Evolutionary conservation across 2,329 filamentous ascomycete genomes (phyloP).

Genomic region (Monilinia vaccinii-corymbosi): DNA sequence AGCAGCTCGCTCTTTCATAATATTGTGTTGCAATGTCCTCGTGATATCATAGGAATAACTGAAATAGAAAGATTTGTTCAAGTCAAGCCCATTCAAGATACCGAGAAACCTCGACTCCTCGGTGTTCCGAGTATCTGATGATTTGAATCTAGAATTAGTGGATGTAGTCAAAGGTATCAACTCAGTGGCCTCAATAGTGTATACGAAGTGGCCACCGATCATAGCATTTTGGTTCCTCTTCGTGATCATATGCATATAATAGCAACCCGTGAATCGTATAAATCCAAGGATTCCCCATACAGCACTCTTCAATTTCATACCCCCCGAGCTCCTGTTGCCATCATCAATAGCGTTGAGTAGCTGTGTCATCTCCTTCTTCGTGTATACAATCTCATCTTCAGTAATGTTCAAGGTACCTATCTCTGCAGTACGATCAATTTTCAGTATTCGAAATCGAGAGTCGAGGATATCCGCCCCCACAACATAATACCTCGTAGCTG

Average conservation of each 20-base stretch:
- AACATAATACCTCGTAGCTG: conserved; percentile 84
- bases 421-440: conserved; percentile 85
- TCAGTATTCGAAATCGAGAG: conserved; percentile 79
- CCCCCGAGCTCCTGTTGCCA: conserved; percentile 83
- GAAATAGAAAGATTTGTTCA: conserved; percentile 92
- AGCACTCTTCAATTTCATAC: conserved; percentile 79
- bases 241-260: conserved; percentile 95
- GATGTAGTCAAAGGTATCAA: conserved; percentile 76
- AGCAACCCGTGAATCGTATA: conserved; percentile 88
- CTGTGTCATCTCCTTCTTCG: conserved; percentile 82
- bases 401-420: conserved; percentile 71
- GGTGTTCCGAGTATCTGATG: conserved; percentile 64
- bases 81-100: conserved; percentile 83
- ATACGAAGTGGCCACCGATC: conserved; percentile 91
- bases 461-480: conserved; percentile 89
- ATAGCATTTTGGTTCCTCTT: conserved; percentile 94
- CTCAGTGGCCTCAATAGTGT: conserved; percentile 90
- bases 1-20: conserved; percentile 67
- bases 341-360: conserved; percentile 92
- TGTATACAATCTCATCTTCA: conserved; percentile 94
- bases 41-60: conserved; percentile 98
- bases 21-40: conserved; percentile 83
- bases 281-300: conserved; percentile 94
- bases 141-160: conserved; percentile 54
- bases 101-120: conserved; percentile 84